Percentiles rank a stretch among this genome's conserved stretches.
Conservation (phyloP, 345 rosid genomes). For the Eucalyptus cloeziana region DNA sequence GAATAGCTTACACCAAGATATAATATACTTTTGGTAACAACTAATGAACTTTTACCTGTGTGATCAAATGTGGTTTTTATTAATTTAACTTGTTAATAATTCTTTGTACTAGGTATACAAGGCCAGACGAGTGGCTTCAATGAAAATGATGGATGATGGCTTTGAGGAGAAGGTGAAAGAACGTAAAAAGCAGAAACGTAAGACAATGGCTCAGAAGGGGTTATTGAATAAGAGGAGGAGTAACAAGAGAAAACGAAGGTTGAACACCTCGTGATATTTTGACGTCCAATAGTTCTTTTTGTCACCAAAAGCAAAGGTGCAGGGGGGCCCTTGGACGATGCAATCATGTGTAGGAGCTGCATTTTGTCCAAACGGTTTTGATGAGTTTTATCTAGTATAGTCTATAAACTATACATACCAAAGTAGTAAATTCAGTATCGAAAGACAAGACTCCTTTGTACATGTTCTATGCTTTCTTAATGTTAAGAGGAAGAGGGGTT, state of each 20-base stretch:
- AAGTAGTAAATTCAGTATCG: not conserved
- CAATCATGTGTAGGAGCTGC: not conserved
- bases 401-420: not conserved
- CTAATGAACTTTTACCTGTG: not conserved
- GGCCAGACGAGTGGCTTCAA: constrained; percentile 76
- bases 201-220: constrained; percentile 54
- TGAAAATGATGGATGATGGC: constrained; percentile 90
- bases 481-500: not conserved
- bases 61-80: not conserved
- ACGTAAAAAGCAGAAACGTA: constrained; percentile 55
- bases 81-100: not conserved
- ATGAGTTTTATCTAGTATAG: not conserved
- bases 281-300: not conserved
- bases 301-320: not conserved
- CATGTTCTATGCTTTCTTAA: not conserved
- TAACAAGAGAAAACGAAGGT: constrained; percentile 10
- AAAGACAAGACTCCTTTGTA: not conserved
- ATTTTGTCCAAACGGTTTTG: not conserved
- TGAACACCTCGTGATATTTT: not conserved
- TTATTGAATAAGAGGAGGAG: constrained; percentile 27
- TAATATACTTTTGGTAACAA: not conserved
- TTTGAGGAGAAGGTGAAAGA: constrained; percentile 73
- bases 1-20: not conserved
- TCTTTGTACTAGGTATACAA: constrained; percentile 47
- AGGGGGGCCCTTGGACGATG: not conserved